A percentile compares a stretch with the other conserved stretches of the same genome.
These are phyloP conservation scores for Licmophora abbreviata DNA, from an alignment of 108 stramenopile genomes.

Conservation along the genomic window DNA sequence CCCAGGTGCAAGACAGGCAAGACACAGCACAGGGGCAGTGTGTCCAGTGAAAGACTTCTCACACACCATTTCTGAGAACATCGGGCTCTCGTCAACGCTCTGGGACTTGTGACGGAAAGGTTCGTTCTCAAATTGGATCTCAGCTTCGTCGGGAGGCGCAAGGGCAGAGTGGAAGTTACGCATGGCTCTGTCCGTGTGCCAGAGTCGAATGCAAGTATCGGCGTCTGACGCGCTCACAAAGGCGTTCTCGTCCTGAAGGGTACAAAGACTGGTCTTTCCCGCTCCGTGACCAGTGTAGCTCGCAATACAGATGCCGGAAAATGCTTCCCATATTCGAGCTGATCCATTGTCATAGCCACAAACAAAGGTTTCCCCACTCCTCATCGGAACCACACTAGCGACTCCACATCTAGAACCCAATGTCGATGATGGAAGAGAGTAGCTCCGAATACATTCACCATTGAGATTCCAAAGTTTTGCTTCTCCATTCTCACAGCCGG, in stretches of 20 bases:
- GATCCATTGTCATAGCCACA: neutral
- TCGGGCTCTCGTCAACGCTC: neutral
- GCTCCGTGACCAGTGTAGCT: neutral
- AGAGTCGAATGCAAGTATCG: neutral
- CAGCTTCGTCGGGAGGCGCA: neutral
- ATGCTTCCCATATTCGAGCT: conserved; percentile 4
- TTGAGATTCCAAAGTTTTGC: conserved; percentile 12
- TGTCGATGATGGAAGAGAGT: too few species aligned
- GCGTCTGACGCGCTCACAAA: neutral
- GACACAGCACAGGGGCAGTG: conserved; percentile 7
- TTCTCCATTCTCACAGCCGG: conserved; percentile 14
- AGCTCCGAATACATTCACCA: neutral
- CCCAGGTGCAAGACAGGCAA: conserved; percentile 10
- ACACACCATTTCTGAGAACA: neutral
- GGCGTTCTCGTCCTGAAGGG: neutral
- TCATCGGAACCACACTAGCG: neutral
- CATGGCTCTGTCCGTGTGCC: neutral
- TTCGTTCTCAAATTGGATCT: neutral
- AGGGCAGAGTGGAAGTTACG: neutral
- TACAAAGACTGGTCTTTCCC: conserved; percentile 2
- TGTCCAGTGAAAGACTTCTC: conserved; percentile 3
- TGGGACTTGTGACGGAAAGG: neutral
- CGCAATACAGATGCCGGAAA: conserved; percentile 3
- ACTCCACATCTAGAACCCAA: conserved; percentile 1
- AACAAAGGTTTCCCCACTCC: neutral